Conservation (phyloP, 768 basidiomycete species). For the Phylloporus sp. region DNA sequence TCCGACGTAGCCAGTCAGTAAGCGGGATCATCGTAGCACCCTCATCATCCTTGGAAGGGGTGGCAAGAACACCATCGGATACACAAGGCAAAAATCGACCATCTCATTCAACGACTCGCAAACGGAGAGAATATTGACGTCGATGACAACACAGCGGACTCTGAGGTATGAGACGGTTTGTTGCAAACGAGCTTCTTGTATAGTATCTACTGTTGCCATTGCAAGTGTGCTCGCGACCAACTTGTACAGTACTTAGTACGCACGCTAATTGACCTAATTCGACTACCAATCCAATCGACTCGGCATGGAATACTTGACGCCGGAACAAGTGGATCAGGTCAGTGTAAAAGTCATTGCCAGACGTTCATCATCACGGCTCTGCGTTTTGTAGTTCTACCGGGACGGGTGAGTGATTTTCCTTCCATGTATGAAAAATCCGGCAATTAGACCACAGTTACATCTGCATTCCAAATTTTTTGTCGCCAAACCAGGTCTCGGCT, state of each 20-base stretch:
- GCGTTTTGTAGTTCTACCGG: constrained; percentile 43
- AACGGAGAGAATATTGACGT: constrained; percentile 52
- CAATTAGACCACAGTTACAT: constrained; percentile 56
- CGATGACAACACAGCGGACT: constrained; percentile 25
- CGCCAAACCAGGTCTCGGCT: constrained; percentile 46
- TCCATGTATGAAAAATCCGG: not conserved
- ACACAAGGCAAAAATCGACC: constrained; percentile 82
- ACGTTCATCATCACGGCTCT: not conserved
- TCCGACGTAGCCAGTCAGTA: not conserved
- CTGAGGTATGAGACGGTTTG: constrained; percentile 20
- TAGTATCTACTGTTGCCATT: not conserved
- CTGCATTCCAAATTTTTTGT: constrained; percentile 68
- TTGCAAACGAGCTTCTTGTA: constrained; percentile 1
- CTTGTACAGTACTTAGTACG: constrained; percentile 8
- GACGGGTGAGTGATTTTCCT: constrained; percentile 44
- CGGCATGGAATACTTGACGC: constrained; percentile 42
- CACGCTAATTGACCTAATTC: constrained; percentile 6
- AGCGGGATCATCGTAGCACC: constrained; percentile 46
- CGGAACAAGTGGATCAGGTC: constrained; percentile 57
- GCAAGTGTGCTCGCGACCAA: constrained; percentile 3
- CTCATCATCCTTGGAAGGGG: constrained; percentile 91
- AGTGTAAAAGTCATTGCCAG: constrained; percentile 8
- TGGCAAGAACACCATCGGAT: constrained; percentile 92
- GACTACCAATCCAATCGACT: not conserved
- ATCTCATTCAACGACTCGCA: constrained; percentile 58